Evolutionary conservation across 2,329 filamentous ascomycete species (phyloP), one percentile per base, ranked within the genome.

Genomic region (Sporothrix variecibatus): DNA sequence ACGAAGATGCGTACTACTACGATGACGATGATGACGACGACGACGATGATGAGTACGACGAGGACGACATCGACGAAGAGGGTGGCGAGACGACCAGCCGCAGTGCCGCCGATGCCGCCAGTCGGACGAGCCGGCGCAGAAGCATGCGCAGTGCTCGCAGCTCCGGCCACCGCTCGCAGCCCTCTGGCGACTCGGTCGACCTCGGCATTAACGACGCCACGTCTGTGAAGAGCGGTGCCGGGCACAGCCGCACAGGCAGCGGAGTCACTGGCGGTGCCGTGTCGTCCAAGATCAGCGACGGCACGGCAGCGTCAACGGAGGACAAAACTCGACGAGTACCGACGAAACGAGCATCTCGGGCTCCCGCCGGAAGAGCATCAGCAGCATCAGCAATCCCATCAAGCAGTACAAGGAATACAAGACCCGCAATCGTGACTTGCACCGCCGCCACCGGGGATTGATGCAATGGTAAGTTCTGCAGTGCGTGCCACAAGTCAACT

Each of bases 371-470:
- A 80, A 81, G 58, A 82, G 79, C 70, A 82, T 78, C 31, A 71
- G 64, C 74, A 73, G 72, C 73, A 79, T 83, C 78, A 87, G 84
- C 78, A 89, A 89, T 76, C 89, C 89, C 0, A 82, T 89, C 75
- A 85, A 85, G 77, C 84, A 87, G 77, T 86, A 87, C 80, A 90
- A 90, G 80, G 87, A 91, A 28, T 90, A 92, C 80, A 90, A 90
- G 78, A 86, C 86, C 73, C 87, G 90, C 76, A 94, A 91, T 80
- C 90, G 92, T 76, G 90, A 93, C 64, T 86, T 98, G 80, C 92
- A 95, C 81, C 89, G 95, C 0, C 94, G 95, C 83, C 94, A 98
- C 78, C 88, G 95, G 12, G 95, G 95, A 0, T 79, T 97, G 80
- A 97, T 98, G 94, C 95, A 98, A 82, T 98, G 95, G 94, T 82